A percentile compares a stretch with the other conserved stretches of the same genome.
Conservation (phyloP, 2,329 filamentous ascomycete species). For the Whalleya microplaca region DNA sequence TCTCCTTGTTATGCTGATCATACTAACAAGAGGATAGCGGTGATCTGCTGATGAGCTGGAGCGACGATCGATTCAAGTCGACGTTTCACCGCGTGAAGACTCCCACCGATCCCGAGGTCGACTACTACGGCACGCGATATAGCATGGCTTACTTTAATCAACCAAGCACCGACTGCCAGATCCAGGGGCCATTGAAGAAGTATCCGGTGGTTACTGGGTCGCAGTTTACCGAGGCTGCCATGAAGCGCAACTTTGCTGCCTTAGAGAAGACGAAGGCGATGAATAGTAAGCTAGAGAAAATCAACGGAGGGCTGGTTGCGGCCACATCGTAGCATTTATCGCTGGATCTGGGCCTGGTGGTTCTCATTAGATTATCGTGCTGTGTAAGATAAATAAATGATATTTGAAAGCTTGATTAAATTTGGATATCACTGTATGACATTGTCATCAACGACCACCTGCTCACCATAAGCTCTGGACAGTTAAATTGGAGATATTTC, state of each 20-base stretch:
- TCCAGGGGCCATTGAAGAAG: conserved; percentile 65
- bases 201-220: conserved; percentile 63
- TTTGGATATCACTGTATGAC: too few species aligned
- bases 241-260: conserved; percentile 58
- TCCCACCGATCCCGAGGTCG: conserved; percentile 53
- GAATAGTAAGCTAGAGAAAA: too few species aligned
- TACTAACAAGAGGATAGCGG: conserved; percentile 43
- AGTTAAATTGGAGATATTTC: too few species aligned
- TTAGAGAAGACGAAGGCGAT: conserved; percentile 51
- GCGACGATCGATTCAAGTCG: conserved; percentile 68
- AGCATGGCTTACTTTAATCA: conserved; percentile 71
- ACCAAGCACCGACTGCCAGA: conserved; percentile 59
- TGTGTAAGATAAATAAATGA: too few species aligned
- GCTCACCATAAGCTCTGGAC: too few species aligned
- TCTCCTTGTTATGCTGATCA: background rate
- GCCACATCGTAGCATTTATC: too few species aligned
- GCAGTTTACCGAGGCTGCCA: conserved; percentile 61
- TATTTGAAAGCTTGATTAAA: too few species aligned
- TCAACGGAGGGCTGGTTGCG: too few species aligned
- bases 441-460: too few species aligned
- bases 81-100: conserved; percentile 68
- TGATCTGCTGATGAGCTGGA: conserved; percentile 69
- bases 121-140: conserved; percentile 63
- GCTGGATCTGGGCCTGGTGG: too few species aligned
- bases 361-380: too few species aligned